Conservation (phyloP, 2,329 filamentous ascomycete species). For the Penicillium sp. region DNA sequence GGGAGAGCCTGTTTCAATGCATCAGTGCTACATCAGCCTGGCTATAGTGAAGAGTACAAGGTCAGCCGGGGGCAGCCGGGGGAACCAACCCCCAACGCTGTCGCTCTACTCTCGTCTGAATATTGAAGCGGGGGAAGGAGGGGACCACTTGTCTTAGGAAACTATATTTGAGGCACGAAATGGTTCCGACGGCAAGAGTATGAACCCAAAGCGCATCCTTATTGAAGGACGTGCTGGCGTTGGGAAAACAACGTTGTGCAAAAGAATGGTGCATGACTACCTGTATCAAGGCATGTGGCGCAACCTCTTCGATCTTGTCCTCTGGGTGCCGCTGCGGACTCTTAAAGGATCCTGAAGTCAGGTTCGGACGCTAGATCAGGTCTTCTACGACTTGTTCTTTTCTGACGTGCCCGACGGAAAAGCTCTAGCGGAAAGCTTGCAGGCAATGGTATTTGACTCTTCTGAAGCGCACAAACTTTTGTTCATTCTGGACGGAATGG, state of each 20-base stretch:
- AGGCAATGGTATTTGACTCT: not conserved
- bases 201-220: constrained; percentile 37
- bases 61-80: too few relatives aligned
- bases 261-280: constrained; percentile 48
- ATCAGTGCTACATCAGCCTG: constrained; percentile 49
- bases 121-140: not conserved
- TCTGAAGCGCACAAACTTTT: not conserved
- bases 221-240: constrained; percentile 46
- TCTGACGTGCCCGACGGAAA: not conserved
- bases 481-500: constrained; percentile 14
- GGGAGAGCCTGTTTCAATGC: constrained; percentile 36
- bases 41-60: not conserved
- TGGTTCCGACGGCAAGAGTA: not conserved
- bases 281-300: constrained; percentile 29
- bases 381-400: not conserved
- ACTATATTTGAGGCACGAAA: not conserved
- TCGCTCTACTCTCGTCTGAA: not conserved
- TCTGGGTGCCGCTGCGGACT: constrained; percentile 48
- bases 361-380: not conserved
- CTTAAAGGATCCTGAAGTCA: constrained; percentile 28
- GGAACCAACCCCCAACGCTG: not conserved
- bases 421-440: not conserved
- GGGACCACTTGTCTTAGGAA: not conserved
- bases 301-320: constrained; percentile 40
- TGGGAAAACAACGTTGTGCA: constrained; percentile 50